phyloP scores from a whole-genome alignment of 495 filamentous ascomycete species.

The Penicillium paxilli region DNA sequence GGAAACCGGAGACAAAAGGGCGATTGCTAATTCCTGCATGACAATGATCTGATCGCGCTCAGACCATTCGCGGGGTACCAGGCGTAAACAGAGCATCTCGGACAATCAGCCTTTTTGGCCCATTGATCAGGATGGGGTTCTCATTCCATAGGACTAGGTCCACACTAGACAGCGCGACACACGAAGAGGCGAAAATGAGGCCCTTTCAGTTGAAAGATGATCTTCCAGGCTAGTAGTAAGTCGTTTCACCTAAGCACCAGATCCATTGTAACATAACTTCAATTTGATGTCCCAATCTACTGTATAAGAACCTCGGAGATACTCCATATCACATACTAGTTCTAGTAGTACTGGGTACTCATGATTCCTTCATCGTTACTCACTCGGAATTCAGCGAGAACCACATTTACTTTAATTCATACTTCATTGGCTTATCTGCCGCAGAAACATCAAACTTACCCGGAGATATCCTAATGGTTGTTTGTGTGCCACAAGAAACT shows the following conservation, averaged over 20 bases:
- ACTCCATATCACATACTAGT: background rate
- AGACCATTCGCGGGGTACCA: conserved; percentile 3
- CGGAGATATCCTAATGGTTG: conserved; percentile 17
- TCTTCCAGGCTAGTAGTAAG: background rate
- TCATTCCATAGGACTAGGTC: too few species aligned
- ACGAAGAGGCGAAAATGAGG: too few species aligned
- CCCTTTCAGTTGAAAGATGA: background rate
- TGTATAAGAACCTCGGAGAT: background rate
- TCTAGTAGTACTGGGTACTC: background rate
- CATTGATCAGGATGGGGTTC: background rate
- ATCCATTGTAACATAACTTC: too few species aligned
- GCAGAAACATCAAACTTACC: background rate
- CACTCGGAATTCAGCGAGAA: background rate
- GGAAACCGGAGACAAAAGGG: background rate
- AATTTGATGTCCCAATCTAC: background rate
- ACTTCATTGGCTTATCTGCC: background rate
- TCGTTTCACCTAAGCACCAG: too few species aligned
- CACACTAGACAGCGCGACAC: too few species aligned
- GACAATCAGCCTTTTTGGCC: background rate
- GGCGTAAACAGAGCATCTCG: background rate
- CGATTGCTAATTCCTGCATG: background rate
- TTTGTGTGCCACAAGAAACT: conserved; percentile 12
- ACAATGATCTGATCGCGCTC: conserved; percentile 17
- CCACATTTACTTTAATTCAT: too few species aligned
- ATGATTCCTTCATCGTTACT: background rate